Conservation (phyloP, 2,329 filamentous ascomycete genomes). For the Claviceps capensis region DNA sequence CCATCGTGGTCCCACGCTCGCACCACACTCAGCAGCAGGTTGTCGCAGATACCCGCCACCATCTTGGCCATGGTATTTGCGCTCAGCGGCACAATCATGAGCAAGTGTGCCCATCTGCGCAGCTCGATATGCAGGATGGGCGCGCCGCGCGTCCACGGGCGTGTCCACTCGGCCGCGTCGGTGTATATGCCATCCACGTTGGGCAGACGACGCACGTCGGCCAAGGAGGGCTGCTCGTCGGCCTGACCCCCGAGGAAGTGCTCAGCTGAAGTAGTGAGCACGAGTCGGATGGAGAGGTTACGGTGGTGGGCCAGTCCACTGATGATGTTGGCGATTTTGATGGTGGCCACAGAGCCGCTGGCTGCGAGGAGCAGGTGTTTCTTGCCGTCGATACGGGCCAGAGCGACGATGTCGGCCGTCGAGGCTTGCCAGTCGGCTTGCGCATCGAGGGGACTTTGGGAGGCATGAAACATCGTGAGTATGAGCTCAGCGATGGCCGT, state of each 20-base stretch:
- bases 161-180: conserved; percentile 75
- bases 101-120: conserved; percentile 60
- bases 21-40: conserved; percentile 58
- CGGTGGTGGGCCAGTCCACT: conserved; percentile 35
- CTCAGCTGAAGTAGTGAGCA: conserved; percentile 61
- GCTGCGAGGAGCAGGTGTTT: conserved; percentile 29
- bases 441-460: background rate
- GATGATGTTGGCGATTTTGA: conserved; percentile 63
- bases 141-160: conserved; percentile 65
- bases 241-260: conserved; percentile 68
- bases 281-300: conserved; percentile 66
- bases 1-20: conserved; percentile 79
- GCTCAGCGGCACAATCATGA: conserved; percentile 68
- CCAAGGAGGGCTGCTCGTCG: conserved; percentile 59
- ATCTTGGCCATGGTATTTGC: conserved; percentile 84
- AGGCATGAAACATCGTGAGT: conserved; percentile 2
- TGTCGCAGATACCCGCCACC: conserved; percentile 62
- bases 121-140: conserved; percentile 84
- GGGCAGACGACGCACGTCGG: conserved; percentile 42
- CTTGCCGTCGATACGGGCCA: conserved; percentile 24
- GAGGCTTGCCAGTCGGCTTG: conserved; percentile 4
- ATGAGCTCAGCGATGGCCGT: background rate
- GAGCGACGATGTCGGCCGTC: conserved; percentile 19
- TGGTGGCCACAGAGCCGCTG: conserved; percentile 60
- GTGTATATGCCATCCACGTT: conserved; percentile 71